Evolutionary conservation across 768 basidiomycete species (phyloP).

Genomic region (Kwoniella shandongensis): DNA sequence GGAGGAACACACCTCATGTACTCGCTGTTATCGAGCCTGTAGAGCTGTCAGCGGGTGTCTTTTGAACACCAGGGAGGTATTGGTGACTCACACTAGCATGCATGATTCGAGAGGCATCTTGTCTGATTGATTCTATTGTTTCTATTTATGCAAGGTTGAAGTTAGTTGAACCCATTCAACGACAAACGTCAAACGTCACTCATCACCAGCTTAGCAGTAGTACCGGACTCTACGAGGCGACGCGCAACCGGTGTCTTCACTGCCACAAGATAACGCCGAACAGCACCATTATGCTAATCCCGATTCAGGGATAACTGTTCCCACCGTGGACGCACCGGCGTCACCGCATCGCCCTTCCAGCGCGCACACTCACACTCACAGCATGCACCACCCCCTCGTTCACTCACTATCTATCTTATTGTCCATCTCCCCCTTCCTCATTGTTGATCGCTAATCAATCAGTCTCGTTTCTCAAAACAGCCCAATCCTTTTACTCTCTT

Average conservation of each 20-base stretch:
- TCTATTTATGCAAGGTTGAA: not conserved
- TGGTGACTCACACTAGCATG: conserved; percentile 70
- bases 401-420: conserved; percentile 3
- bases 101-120: conserved; percentile 94
- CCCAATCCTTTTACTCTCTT: not conserved
- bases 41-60: conserved; percentile 10
- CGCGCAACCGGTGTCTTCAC: not conserved
- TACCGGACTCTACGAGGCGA: conserved; percentile 3
- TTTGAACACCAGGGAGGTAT: not conserved
- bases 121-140: conserved; percentile 1
- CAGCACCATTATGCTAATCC: too few species aligned
- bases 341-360: conserved; percentile 2
- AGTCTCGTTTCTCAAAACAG: not conserved
- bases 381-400: not conserved
- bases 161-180: conserved; percentile 6
- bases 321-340: not conserved
- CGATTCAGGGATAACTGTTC: too few species aligned
- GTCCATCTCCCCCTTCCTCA: conserved; percentile 5
- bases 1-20: conserved; percentile 68
- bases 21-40: conserved; percentile 86
- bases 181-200: not conserved
- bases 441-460: not conserved
- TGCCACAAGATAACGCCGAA: conserved; percentile 2
- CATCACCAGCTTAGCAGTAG: too few species aligned
- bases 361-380: not conserved